Base-by-base conservation (phyloP, 306 rosid genomes). In the Morella rubra region DNA sequence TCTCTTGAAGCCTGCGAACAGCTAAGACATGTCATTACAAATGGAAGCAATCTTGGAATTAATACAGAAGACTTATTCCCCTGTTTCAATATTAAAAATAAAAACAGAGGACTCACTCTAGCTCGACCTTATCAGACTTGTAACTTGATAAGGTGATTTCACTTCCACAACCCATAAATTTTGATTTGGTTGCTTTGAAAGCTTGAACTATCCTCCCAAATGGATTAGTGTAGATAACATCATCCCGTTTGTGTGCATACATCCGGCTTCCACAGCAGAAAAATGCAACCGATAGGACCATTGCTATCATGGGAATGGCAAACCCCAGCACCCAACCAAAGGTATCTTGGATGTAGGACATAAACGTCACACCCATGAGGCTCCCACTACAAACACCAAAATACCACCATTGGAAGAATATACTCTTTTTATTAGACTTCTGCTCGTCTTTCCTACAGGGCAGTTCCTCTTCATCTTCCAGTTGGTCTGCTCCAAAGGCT, bases 281-380 rank as follows among this genome's bases (percentile, higher is more conserved):
- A 41, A 92, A 78, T 7, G 83, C 74, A 22, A 91, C 74, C 0
- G 97, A 90, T 11, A 79, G 11, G 45, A 80, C 52, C 97, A 92
- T 95, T 6, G 93, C 87, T 18, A 85, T 55, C 75, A 91, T 90
- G 55, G 97, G 99, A 74, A 95, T 89, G 18, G 97, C 90, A 68
- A 95, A 92, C 3, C 97, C 99, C 37, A 88, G 47, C 5, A 95
- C 93, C 99, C 99, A 92, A 8, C 99, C 97, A 55, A 87, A 87
- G 8, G 90, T 92, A 32, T 95, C 99, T 81, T 95, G 99, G 58
- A 95, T 88, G 80, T 95, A 95, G 53, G 97, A 95, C 99, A 90
- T 92, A 55, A 92, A 73, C 3, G 96, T 90, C 59, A 95, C 92
- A 6, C 99, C 97, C 84, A 90, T 67, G 19, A 95, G 82, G 81